These are phyloP conservation scores for Jamesozyma rosinii DNA, from an alignment of 805 yeast genomes.

Conservation along the genomic window DNA sequence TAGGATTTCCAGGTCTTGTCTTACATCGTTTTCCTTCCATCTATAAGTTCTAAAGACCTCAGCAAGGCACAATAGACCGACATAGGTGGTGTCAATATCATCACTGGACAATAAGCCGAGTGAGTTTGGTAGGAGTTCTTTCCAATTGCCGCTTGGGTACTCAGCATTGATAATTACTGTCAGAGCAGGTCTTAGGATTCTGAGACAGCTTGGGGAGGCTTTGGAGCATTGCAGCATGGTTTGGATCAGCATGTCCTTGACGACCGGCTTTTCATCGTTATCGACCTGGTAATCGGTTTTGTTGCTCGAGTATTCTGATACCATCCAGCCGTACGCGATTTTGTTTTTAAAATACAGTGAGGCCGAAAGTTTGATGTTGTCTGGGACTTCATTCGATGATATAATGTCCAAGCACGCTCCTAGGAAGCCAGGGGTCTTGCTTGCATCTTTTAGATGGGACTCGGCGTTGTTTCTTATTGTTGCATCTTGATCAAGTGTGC, in stretches of 20 bases:
- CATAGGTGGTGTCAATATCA: slow-evolving; percentile 39
- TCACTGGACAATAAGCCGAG: slow-evolving; percentile 37
- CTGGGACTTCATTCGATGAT: slow-evolving; percentile 40
- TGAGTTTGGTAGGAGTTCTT: slow-evolving; percentile 40
- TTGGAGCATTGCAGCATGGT: slow-evolving; percentile 46
- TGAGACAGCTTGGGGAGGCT: slow-evolving; percentile 33
- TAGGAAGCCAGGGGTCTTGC: slow-evolving; percentile 58
- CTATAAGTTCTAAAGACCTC: slow-evolving; percentile 65
- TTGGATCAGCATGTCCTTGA: slow-evolving; percentile 59
- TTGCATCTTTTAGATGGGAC: slow-evolving; percentile 47
- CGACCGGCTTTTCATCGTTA: slow-evolving; percentile 62
- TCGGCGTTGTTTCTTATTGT: slow-evolving; percentile 61
- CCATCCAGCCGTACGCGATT: slow-evolving; percentile 54
- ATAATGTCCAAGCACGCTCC: slow-evolving; percentile 77
- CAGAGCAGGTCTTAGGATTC: slow-evolving; percentile 42
- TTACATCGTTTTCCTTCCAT: slow-evolving; percentile 53
- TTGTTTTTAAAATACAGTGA: slow-evolving; percentile 79
- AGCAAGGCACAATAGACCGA: slow-evolving; percentile 62
- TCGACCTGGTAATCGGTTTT: slow-evolving; percentile 37
- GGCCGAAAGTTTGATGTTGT: slow-evolving; percentile 55
- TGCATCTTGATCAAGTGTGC: slow-evolving; percentile 64
- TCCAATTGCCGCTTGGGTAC: slow-evolving; percentile 44
- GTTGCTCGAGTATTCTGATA: slow-evolving; percentile 19
- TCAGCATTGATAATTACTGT: slow-evolving; percentile 43
- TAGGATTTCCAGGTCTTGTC: slow-evolving; percentile 46